These are phyloP conservation scores for Chiua virens DNA, from an alignment of 768 basidiomycete species.

Conservation along the genomic window DNA sequence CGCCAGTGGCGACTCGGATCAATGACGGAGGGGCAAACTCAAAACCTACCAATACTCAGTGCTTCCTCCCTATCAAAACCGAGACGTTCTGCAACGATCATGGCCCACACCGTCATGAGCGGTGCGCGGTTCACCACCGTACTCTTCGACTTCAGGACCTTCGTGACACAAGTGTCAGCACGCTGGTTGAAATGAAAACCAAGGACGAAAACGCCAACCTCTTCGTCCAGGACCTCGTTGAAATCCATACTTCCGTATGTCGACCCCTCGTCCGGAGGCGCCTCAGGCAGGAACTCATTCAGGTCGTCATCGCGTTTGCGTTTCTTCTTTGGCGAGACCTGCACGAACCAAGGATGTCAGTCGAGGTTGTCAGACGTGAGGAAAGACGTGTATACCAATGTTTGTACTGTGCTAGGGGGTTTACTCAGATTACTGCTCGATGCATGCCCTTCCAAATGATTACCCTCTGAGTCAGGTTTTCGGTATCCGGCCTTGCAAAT, in stretches of 20 bases:
- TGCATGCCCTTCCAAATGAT: neutral
- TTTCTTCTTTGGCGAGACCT: conserved; percentile 57
- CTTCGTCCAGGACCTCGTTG: conserved; percentile 69
- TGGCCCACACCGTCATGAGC: conserved; percentile 93
- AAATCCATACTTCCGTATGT: conserved; percentile 63
- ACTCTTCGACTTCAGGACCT: conserved; percentile 62
- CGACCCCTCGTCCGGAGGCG: conserved; percentile 49
- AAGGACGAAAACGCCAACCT: conserved; percentile 41
- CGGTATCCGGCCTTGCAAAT: conserved; percentile 64
- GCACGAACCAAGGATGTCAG: neutral
- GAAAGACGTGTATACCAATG: conserved; percentile 26
- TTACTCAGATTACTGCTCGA: conserved; percentile 16
- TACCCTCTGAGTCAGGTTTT: conserved; percentile 16
- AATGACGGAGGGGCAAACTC: neutral
- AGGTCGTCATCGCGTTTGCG: conserved; percentile 40
- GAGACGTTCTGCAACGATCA: conserved; percentile 78
- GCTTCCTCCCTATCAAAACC: conserved; percentile 90
- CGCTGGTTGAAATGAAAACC: neutral
- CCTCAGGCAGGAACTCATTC: conserved; percentile 61
- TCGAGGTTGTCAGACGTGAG: neutral
- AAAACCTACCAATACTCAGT: conserved; percentile 76
- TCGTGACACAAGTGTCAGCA: conserved; percentile 1
- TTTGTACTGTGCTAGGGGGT: conserved; percentile 24
- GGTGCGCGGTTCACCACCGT: conserved; percentile 88
- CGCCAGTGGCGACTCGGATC: neutral